A percentile compares a stretch with the other conserved stretches of the same genome.
Evolutionary conservation across 352 stramenopile genomes (phyloP).

Genomic region (Pseudoperonospora humuli): DNA sequence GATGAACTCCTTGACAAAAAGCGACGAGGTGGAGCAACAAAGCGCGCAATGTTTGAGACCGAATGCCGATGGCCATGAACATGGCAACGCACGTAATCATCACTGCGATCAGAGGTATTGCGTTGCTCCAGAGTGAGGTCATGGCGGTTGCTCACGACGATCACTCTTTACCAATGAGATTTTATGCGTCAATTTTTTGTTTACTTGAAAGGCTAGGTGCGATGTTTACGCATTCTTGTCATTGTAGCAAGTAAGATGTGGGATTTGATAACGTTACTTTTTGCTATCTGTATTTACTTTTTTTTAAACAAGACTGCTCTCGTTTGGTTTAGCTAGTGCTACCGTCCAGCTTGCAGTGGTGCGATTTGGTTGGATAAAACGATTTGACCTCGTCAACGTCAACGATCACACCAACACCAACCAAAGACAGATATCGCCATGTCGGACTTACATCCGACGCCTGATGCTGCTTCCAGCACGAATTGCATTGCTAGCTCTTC

Average conservation of each 20-base stretch:
- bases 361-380: too few species aligned
- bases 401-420: background rate
- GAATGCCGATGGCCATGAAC: constrained; percentile 20
- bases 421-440: constrained; percentile 2
- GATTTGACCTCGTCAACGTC: too few species aligned
- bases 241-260: too few species aligned
- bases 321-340: too few species aligned
- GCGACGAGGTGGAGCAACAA: constrained; percentile 15
- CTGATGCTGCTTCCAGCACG: background rate
- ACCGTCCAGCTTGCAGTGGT: too few species aligned
- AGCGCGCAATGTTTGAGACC: constrained; percentile 13
- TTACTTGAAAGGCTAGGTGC: too few species aligned
- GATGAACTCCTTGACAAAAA: constrained; percentile 17
- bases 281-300: too few species aligned
- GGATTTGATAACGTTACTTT: too few species aligned
- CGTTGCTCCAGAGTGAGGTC: background rate
- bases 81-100: constrained; percentile 1
- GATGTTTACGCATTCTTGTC: too few species aligned
- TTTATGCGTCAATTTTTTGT: too few species aligned
- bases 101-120: background rate
- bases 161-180: too few species aligned
- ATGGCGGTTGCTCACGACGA: background rate
- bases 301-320: too few species aligned
- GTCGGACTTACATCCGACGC: constrained; percentile 6
- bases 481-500: background rate